Base-by-base conservation (phyloP, 139 green algal species). In the Chlamydomonas sphaeroides region DNA sequence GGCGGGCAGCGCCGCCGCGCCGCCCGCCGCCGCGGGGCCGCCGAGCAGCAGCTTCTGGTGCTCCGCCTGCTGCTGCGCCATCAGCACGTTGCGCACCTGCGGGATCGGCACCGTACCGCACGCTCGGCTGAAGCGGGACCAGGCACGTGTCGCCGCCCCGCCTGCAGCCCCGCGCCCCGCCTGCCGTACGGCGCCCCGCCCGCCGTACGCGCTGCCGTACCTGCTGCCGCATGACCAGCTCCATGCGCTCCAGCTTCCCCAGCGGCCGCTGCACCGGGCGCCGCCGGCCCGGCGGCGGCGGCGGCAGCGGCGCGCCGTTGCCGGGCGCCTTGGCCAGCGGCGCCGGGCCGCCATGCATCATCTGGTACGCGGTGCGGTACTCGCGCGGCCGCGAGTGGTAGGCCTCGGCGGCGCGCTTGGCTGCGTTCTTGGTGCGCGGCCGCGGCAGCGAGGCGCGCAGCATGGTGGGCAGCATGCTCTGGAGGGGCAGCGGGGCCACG, bases 201-300 rank as follows among this genome's bases (percentile, higher is more conserved):
- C 25, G 25, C 56, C 56, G 51, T 28, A 32, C 56, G 11, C n/a
- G 21, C 0, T 8, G 3, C 3, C 72, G 5, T 35, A 80, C 72
- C 74, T 80, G 74, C n/a, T 80, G 74, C 39, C 74, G 59, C 36
- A 80, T 41, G 23, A 80, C 38, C 39, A 80, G 20, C 15, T 80
- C 74, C 74, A 80, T 80, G 59, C 71, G 70, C 59, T 80, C 74
- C 74, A 80, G 59, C 61, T 80, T 70, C 6, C 74, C 74, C 14
- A 80, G 30, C 28, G 59, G 59, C 39, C 74, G 74, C 30, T 65
- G 74, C 41, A 53, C 56, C 56, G 72, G 36, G 35, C 32, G 41
- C 59, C 74, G 74, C 42, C 41, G 28, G 4, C 72, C 72, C 25
- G 42, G 42, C 41, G 41, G 0, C 74, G 5, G 0, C 59, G 36